These are phyloP conservation scores for Poa annua DNA, from an alignment of 176 grass and related monocot genomes.

Conservation along the genomic window DNA sequence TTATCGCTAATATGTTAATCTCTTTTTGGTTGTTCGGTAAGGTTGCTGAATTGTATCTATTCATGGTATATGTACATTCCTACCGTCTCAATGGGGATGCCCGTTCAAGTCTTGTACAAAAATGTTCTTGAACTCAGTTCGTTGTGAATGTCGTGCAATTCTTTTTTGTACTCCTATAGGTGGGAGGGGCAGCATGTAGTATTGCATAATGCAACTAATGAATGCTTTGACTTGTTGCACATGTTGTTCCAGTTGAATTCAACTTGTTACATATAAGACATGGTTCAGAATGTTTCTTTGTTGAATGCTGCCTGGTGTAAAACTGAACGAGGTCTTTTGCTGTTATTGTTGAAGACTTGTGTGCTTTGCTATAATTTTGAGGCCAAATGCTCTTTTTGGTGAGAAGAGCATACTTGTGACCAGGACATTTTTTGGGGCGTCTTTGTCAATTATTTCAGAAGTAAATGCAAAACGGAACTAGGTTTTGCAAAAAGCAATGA, in stretches of 20 bases:
- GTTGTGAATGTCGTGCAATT: conserved; percentile 28
- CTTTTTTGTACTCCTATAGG: conserved; percentile 36
- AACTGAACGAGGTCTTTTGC: too few species aligned
- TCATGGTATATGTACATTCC: conserved; percentile 49
- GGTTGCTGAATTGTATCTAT: conserved; percentile 43
- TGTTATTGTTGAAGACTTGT: too few species aligned
- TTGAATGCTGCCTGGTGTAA: too few species aligned
- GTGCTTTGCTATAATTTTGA: too few species aligned
- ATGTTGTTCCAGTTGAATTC: background rate
- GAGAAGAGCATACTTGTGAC: background rate
- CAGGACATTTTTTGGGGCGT: background rate
- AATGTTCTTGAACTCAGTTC: conserved; percentile 39
- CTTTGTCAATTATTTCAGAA: background rate
- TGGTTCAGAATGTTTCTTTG: too few species aligned
- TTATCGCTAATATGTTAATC: conserved; percentile 30
- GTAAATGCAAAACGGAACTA: background rate
- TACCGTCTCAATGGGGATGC: conserved; percentile 42
- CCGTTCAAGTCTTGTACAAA: conserved; percentile 42
- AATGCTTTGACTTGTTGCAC: background rate
- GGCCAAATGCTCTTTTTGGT: background rate
- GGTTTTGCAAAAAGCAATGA: too few species aligned
- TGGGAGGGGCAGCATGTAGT: background rate
- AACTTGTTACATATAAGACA: too few species aligned
- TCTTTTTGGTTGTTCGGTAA: conserved; percentile 36
- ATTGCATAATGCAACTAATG: background rate